These are phyloP conservation scores for Pestalotiopsis sp. DNA, from an alignment of 2,329 filamentous ascomycete species.

Conservation along the genomic window DNA sequence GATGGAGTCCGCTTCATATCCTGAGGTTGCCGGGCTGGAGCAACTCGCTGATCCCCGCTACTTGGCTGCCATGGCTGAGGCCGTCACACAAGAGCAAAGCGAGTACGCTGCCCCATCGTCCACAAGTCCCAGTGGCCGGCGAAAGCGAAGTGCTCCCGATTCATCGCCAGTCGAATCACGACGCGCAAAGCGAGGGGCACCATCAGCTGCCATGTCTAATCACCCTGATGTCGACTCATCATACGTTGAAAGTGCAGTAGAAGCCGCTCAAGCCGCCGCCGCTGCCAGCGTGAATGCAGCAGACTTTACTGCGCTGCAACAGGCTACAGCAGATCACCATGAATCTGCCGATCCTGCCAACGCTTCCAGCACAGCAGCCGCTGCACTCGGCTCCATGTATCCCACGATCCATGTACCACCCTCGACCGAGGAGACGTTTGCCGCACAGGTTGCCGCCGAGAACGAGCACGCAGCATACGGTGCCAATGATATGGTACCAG, in stretches of 20 bases:
- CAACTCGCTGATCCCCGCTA: slow-evolving; percentile 36
- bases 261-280: slow-evolving; percentile 44
- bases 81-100: slow-evolving; percentile 48
- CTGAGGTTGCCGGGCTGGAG: slow-evolving; percentile 32
- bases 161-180: slow-evolving; percentile 50
- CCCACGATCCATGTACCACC: slow-evolving; percentile 61
- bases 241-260: slow-evolving; percentile 59
- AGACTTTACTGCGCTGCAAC: slow-evolving; percentile 60
- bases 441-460: slow-evolving; percentile 49
- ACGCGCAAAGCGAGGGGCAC: slow-evolving; percentile 52
- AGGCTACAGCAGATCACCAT: slow-evolving; percentile 50
- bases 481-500: slow-evolving; percentile 36
- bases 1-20: slow-evolving; percentile 36
- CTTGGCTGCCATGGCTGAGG: slow-evolving; percentile 49
- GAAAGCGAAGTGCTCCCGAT: slow-evolving; percentile 54
- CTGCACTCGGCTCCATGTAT: slow-evolving; percentile 60
- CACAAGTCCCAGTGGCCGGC: slow-evolving; percentile 53
- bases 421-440: slow-evolving; percentile 63
- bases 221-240: slow-evolving; percentile 44
- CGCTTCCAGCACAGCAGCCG: slow-evolving; percentile 62
- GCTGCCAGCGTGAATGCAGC: slow-evolving; percentile 49
- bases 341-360: slow-evolving; percentile 53
- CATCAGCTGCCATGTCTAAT: slow-evolving; percentile 45
- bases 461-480: slow-evolving; percentile 39
- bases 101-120: slow-evolving; percentile 45